Evolutionary conservation across 768 basidiomycete species (phyloP), one percentile per base, ranked within the genome.

Genomic region (Hygrophorus pudorinus): DNA sequence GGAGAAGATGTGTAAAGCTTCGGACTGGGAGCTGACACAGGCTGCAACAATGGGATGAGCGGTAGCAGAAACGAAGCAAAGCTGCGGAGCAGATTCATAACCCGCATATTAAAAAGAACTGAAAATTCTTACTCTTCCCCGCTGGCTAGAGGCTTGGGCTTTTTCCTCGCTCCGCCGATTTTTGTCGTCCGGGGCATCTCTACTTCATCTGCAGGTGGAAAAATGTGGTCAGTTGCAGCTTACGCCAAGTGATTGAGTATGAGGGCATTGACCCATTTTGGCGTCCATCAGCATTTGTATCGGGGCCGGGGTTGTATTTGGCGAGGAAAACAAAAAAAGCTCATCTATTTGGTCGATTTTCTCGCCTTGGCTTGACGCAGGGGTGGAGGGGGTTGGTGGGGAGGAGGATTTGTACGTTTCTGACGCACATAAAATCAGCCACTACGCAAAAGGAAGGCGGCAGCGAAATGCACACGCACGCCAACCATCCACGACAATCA

Each of bases 401-500:
- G 68, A 65, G 12, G 67, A 68, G 5, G 70, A 69, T 38, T 60
- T 62, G 38, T 66, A 62, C 0, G 67, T 65, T 32, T 67, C 67
- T 71, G 34, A 17, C 33, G 24, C 4, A 7, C 7, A 46, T 6
- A 35, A 24, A 31, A n/a, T 32, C 38, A 36, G 38, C 32, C 2
- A 37, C 14, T 7, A 44, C n/a, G 5, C 10, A 20, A 18, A 11
- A 21, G 14, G 14, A 8, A 8, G 34, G 31, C 17, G 12, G 10
- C 30, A 20, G 17, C 16, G 36, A 14, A 38, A 33, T 13, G 12
- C 47, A 41, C 29, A 48, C 38, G 39, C 53, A 84, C 84, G 57
- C 79, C 81, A 81, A 21, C 81, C 83, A 57, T 76, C 68, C 1
- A 83, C 71, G 28, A 82, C 53, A 7, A 69, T 61, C 66, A 85